phyloP scores from a whole-genome alignment of 192 early-diverging fungal species.

The Neocallimastix lanati region DNA sequence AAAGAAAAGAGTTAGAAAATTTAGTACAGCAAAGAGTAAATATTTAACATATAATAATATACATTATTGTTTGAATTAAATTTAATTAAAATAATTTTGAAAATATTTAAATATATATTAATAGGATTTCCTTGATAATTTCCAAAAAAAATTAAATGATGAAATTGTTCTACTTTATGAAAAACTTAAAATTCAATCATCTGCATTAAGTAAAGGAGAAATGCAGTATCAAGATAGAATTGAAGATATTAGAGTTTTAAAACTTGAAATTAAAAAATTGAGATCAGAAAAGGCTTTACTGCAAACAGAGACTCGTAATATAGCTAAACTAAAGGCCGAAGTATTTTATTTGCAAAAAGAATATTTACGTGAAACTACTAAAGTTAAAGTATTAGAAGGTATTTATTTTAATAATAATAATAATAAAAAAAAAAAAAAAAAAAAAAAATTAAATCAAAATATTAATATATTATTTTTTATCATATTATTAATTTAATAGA shows the following conservation, averaged over 20 bases:
- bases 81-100: too few relatives aligned
- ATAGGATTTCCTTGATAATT: slow-evolving; percentile 38
- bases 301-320: slow-evolving; percentile 35
- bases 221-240: slow-evolving; percentile 37
- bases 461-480: too few relatives aligned
- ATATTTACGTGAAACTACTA: slow-evolving; percentile 27
- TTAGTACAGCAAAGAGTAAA: slow-evolving; percentile 35
- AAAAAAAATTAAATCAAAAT: too few relatives aligned
- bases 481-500: slow-evolving; percentile 10
- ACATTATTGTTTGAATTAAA: too few relatives aligned
- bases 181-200: slow-evolving; percentile 42
- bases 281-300: slow-evolving; percentile 35
- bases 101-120: background rate
- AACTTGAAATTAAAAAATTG: slow-evolving; percentile 37
- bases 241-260: slow-evolving; percentile 41
- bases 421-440: background rate
- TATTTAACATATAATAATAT: too few relatives aligned
- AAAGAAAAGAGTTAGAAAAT: slow-evolving; percentile 37
- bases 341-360: slow-evolving; percentile 37
- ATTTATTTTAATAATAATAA: background rate
- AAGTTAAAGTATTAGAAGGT: slow-evolving; percentile 43
- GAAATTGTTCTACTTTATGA: slow-evolving; percentile 39
- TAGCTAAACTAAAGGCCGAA: slow-evolving; percentile 27
- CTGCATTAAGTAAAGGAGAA: slow-evolving; percentile 40
- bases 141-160: slow-evolving; percentile 35